phyloP scores from a whole-genome alignment of 495 filamentous ascomycete genomes.

The Podospora comata region DNA sequence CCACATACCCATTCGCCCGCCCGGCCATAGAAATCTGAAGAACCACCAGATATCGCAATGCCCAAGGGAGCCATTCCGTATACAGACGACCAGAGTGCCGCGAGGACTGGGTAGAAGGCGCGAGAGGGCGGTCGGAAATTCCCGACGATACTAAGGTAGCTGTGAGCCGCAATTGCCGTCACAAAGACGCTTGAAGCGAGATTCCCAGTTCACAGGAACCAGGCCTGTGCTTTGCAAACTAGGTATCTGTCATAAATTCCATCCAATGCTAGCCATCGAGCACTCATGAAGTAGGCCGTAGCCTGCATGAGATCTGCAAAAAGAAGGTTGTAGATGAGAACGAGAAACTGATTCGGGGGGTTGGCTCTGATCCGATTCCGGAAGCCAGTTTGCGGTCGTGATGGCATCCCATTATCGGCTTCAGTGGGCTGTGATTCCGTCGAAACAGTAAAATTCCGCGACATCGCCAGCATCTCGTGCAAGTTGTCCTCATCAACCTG shows the following conservation, averaged over 20 bases:
- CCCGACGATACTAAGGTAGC: constrained; percentile 60
- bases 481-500: too few relatives aligned
- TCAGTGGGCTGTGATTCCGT: background rate
- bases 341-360: constrained; percentile 64
- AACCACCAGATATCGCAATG: constrained; percentile 32
- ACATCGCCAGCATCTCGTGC: too few relatives aligned
- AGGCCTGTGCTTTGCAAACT: constrained; percentile 66
- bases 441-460: background rate
- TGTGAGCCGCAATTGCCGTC: constrained; percentile 64
- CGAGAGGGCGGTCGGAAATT: constrained; percentile 53
- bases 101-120: constrained; percentile 50
- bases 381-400: background rate
- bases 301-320: constrained; percentile 71
- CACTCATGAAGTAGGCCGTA: constrained; percentile 64
- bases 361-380: constrained; percentile 22
- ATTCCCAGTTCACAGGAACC: constrained; percentile 69
- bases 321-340: constrained; percentile 72
- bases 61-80: constrained; percentile 57
- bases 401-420: background rate
- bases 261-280: constrained; percentile 56
- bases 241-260: constrained; percentile 53
- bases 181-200: constrained; percentile 67
- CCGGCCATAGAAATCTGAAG: too few relatives aligned
- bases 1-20: too few relatives aligned
- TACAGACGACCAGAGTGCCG: constrained; percentile 56